Base-by-base conservation (phyloP, 768 basidiomycete genomes). In the Tubosaeta sp. region DNA sequence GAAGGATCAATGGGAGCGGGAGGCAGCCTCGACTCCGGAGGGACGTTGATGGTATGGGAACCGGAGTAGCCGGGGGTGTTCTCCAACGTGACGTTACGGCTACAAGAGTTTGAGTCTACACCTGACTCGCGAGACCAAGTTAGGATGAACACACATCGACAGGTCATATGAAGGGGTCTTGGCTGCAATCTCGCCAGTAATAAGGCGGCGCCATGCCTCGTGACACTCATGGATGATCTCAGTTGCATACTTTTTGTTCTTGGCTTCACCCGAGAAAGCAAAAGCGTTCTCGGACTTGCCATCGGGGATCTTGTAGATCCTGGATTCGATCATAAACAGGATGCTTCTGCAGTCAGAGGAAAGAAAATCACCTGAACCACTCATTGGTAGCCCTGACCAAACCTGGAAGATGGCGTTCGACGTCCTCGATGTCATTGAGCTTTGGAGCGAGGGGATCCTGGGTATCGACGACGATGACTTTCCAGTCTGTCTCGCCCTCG, bases 401-500 rank as follows among this genome's bases (percentile, higher is more conserved):
- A 56, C 96, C 96, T 39, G 96, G 96, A 46, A 97, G 85, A 71
- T 98, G 94, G 58, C 94, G 82, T 76, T 98, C 96, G 64, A 99
- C 94, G 64, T 99, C 96, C 75, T 98, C 96, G 50, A 98, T 90
- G 71, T 99, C 96, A 72, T 98, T 99, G 66, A 99, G 81, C 72
- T 95, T 91, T 67, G 89, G 78, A 14, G 96, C 96, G 54, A 98
- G 86, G 38, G 96, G 95, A 69, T 98, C 96, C 60, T 83, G 82
- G 55, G 96, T 82, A 69, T 98, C 96, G 59, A 98, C 92, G 68
- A 95, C 96, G 72, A 99, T 83, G 76, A 99, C 90, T 75, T 99
- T 99, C 96, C 96, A 99, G 78, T 98, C 96, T 59, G 96, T 98
- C 78, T 98, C 96, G 63, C 96, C 96, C 70, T 98, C 96, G 68